phyloP scores from a whole-genome alignment of 2,329 filamentous ascomycete genomes.

The Pseudocercospora fuligena region DNA sequence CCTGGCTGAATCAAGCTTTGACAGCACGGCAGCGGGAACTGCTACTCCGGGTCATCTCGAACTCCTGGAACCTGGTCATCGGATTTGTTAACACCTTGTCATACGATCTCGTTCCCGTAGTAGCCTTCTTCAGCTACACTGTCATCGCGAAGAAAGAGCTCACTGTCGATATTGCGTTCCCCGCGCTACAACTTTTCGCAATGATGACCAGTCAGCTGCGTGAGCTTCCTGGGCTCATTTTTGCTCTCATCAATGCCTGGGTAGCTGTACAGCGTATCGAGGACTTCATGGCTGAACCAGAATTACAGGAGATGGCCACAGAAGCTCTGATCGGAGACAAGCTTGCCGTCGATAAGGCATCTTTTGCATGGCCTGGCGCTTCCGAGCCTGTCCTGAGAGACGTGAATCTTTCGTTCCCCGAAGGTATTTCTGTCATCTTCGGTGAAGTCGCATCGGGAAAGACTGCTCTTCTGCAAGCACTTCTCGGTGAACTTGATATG shows the following conservation, averaged over 20 bases:
- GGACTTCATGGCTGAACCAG: conserved; percentile 82
- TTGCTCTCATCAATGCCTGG: conserved; percentile 77
- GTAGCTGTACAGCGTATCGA: conserved; percentile 83
- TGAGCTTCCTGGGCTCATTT: conserved; percentile 76
- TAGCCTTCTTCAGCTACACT: conserved; percentile 82
- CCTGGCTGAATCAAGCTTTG: conserved; percentile 74
- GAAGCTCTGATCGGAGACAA: conserved; percentile 41
- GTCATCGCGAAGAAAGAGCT: conserved; percentile 69
- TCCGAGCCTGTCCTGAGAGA: conserved; percentile 59
- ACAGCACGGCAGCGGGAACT: conserved; percentile 71
- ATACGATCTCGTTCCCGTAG: conserved; percentile 76
- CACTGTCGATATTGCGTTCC: conserved; percentile 82
- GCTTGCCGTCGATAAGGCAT: conserved; percentile 64
- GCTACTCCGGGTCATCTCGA: conserved; percentile 66
- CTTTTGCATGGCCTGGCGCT: conserved; percentile 79
- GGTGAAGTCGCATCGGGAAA: conserved; percentile 70
- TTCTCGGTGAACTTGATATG: conserved; percentile 64
- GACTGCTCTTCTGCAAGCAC: conserved; percentile 63
- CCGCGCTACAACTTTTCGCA: conserved; percentile 78
- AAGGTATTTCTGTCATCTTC: conserved; percentile 63
- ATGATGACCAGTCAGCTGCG: conserved; percentile 75
- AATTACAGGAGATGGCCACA: conserved; percentile 59
- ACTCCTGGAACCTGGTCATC: conserved; percentile 67
- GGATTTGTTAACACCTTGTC: conserved; percentile 72
- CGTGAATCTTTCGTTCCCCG: conserved; percentile 59